Conservation (phyloP, 1,284 basidiomycete genomes). For the Pseudozyma tsukubaensis region DNA sequence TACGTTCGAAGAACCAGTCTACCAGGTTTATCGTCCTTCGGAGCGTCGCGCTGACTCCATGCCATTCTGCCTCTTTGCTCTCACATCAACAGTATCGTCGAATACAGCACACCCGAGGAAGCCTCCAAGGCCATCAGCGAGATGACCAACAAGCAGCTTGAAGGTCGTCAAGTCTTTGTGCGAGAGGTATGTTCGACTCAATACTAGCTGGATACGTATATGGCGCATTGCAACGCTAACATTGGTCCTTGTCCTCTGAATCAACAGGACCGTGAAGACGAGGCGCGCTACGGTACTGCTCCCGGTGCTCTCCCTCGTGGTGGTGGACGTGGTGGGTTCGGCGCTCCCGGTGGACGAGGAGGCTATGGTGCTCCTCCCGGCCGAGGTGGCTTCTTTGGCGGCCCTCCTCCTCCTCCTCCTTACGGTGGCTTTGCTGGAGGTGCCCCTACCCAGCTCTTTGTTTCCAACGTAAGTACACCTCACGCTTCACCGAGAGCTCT, state of each 20-base stretch:
- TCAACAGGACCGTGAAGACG: conserved; percentile 89
- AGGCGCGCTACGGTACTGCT: conserved; percentile 91
- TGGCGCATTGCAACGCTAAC: background rate
- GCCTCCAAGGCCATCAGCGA: conserved; percentile 57
- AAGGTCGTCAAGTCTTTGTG: conserved; percentile 93
- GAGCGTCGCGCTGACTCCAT: background rate
- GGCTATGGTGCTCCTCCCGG: conserved; percentile 47
- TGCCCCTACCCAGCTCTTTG: conserved; percentile 79
- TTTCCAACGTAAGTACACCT: too few species aligned
- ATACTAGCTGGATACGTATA: background rate
- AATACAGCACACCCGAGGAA: conserved; percentile 56
- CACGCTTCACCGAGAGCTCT: too few species aligned
- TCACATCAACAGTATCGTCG: conserved; percentile 54
- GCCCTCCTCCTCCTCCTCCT: conserved; percentile 31
- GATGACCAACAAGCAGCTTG: conserved; percentile 78
- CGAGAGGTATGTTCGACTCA: conserved; percentile 78
- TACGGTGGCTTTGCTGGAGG: conserved; percentile 41
- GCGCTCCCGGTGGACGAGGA: conserved; percentile 39
- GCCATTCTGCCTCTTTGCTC: too few species aligned
- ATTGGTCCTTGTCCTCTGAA: background rate
- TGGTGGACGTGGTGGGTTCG: conserved; percentile 74
- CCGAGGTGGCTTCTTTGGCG: conserved; percentile 52
- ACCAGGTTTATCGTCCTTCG: background rate
- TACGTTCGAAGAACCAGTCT: conserved; percentile 18
- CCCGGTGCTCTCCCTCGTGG: conserved; percentile 71